Evolutionary conservation across 2,329 filamentous ascomycete genomes (phyloP).

Genomic region (Paecilomyces sp.): DNA sequence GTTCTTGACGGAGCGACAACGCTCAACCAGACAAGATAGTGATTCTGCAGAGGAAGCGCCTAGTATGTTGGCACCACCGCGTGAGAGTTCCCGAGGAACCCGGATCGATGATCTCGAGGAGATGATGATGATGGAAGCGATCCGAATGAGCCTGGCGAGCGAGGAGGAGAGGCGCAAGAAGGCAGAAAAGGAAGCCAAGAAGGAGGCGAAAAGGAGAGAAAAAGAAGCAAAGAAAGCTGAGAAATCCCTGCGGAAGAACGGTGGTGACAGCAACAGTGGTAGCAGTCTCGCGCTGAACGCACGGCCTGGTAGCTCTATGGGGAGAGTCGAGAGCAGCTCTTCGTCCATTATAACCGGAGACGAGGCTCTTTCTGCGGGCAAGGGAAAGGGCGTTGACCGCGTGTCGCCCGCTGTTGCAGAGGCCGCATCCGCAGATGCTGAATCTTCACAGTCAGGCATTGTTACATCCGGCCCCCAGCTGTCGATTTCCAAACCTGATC

Average conservation of each 20-base stretch:
- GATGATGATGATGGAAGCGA: constrained; percentile 98
- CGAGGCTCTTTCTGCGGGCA: constrained; percentile 38
- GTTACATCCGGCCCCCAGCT: constrained; percentile 12
- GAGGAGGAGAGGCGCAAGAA: constrained; percentile 90
- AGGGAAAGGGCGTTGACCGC: constrained; percentile 66
- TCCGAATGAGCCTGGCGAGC: constrained; percentile 78
- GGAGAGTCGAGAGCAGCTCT: constrained; percentile 29
- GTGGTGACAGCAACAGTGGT: constrained; percentile 46
- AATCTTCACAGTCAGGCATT: constrained; percentile 22
- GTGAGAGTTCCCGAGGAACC: constrained; percentile 50
- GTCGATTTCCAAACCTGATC: constrained; percentile 10
- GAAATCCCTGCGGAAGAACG: constrained; percentile 60
- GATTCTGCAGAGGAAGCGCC: constrained; percentile 28
- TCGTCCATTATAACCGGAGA: constrained; percentile 27
- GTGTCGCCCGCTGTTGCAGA: constrained; percentile 14
- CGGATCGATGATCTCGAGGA: constrained; percentile 87
- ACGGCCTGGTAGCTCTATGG: constrained; percentile 25
- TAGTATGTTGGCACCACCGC: constrained; percentile 30
- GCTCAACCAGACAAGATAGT: constrained; percentile 22
- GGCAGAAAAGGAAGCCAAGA: constrained; percentile 70
- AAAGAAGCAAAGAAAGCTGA: constrained; percentile 75
- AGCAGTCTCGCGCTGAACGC: constrained; percentile 57
- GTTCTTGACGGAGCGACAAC: constrained; percentile 39
- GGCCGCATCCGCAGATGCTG: constrained; percentile 13
- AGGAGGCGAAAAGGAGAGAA: constrained; percentile 76